These are phyloP conservation scores for Argentina anserina DNA, from an alignment of 306 rosid species.

Conservation along the genomic window DNA sequence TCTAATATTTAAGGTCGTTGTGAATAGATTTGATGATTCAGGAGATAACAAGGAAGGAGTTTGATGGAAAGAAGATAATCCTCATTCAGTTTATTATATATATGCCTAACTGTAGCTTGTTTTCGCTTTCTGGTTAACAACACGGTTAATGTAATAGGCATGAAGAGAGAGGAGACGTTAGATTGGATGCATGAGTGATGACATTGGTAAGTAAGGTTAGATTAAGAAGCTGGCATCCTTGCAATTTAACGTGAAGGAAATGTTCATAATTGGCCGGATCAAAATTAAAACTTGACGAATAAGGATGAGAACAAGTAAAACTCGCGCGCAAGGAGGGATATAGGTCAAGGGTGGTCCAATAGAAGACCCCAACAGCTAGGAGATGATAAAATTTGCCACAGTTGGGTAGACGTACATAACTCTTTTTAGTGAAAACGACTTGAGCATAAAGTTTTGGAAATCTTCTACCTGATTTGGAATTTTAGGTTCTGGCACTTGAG, in stretches of 20 bases:
- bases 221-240: not conserved
- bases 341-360: not conserved
- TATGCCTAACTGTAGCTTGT: not conserved
- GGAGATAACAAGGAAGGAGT: too few relatives aligned
- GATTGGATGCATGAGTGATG: not conserved
- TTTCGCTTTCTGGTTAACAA: not conserved
- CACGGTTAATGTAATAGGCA: not conserved
- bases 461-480: not conserved
- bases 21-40: too few relatives aligned
- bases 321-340: not conserved
- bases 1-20: too few relatives aligned
- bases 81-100: too few relatives aligned
- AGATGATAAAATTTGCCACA: not conserved
- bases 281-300: not conserved
- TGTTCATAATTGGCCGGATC: not conserved
- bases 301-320: not conserved
- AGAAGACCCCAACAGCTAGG: not conserved
- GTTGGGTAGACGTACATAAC: constrained; percentile 21
- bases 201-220: not conserved
- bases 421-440: constrained; percentile 35
- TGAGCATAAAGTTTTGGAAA: not conserved
- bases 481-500: not conserved
- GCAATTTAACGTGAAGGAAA: not conserved
- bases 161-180: not conserved
- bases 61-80: too few relatives aligned